Percentiles rank a stretch among this genome's conserved stretches.
Evolutionary conservation across 1,284 basidiomycete species (phyloP).

Genomic region (Tilletia horrida): DNA sequence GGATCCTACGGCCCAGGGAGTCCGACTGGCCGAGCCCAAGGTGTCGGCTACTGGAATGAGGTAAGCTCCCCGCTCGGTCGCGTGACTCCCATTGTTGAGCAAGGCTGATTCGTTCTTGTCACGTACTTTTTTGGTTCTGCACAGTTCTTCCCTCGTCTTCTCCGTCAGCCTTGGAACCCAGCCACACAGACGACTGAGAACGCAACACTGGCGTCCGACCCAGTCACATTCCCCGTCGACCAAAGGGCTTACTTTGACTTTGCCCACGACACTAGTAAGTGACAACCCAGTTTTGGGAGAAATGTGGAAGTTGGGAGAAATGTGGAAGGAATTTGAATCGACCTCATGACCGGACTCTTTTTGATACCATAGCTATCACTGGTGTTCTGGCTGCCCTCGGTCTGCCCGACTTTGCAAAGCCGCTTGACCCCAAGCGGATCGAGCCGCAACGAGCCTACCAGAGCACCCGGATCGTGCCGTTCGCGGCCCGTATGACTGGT

Average conservation of each 20-base stretch:
- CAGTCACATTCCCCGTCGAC: conserved; percentile 44
- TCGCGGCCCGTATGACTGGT: conserved; percentile 33
- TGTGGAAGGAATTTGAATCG: too few species aligned
- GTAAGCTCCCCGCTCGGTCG: too few species aligned
- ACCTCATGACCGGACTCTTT: not conserved
- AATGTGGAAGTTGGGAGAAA: too few species aligned
- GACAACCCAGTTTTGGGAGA: not conserved
- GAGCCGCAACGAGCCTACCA: conserved; percentile 36
- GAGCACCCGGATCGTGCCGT: conserved; percentile 39
- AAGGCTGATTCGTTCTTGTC: too few species aligned
- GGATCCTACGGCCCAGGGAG: conserved; percentile 71
- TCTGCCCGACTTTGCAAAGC: conserved; percentile 26
- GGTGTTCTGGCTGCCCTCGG: conserved; percentile 43
- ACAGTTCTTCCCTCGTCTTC: conserved; percentile 38
- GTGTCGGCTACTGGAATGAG: conserved; percentile 70
- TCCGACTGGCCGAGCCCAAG: conserved; percentile 72
- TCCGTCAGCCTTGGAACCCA: conserved; percentile 28
- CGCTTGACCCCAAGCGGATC: conserved; percentile 30
- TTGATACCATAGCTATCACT: conserved; percentile 27
- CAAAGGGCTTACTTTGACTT: conserved; percentile 50
- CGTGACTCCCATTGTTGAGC: too few species aligned
- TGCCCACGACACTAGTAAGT: conserved; percentile 44
- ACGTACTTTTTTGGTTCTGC: not conserved
- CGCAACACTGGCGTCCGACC: conserved; percentile 39
- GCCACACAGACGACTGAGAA: conserved; percentile 48